phyloP scores from a whole-genome alignment of 2,329 filamentous ascomycete genomes.

The Penicillium griseofulvum region DNA sequence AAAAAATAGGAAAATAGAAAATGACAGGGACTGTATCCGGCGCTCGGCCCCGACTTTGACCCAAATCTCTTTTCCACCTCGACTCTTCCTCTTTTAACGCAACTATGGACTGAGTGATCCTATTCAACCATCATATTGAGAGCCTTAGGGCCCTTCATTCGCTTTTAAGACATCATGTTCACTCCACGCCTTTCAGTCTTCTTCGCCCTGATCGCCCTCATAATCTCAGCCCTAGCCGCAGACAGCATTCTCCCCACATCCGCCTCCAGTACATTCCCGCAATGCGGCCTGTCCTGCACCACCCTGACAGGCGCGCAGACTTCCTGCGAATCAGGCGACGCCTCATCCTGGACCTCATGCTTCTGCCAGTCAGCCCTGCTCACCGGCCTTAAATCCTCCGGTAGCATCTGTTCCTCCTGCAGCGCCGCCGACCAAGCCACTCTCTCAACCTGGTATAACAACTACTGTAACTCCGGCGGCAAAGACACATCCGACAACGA shows the following conservation, averaged over 20 bases:
- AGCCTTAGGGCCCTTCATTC: constrained; percentile 4
- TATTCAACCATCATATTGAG: neutral
- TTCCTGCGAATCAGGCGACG: constrained; percentile 57
- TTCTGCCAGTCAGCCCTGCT: constrained; percentile 69
- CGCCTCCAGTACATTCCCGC: constrained; percentile 53
- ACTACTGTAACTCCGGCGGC: constrained; percentile 58
- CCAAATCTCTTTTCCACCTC: neutral
- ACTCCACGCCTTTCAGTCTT: neutral
- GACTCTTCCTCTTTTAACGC: neutral
- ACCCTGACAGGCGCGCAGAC: constrained; percentile 68
- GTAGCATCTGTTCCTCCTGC: constrained; percentile 64
- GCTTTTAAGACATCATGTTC: constrained; percentile 1
- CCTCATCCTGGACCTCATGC: constrained; percentile 62
- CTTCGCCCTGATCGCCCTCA: constrained; percentile 18
- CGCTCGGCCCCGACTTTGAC: constrained; percentile 6
- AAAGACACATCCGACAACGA: constrained; percentile 32
- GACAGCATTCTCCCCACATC: constrained; percentile 34
- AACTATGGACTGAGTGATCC: constrained; percentile 1
- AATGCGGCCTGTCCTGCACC: constrained; percentile 61
- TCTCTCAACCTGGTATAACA: constrained; percentile 69
- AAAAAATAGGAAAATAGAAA: neutral
- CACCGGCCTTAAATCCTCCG: constrained; percentile 56
- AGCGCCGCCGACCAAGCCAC: constrained; percentile 52
- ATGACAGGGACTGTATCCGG: neutral
- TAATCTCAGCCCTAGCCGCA: constrained; percentile 23